These are phyloP conservation scores for Erodium trifolium DNA, from an alignment of 441 rosid genomes.

Conservation along the genomic window DNA sequence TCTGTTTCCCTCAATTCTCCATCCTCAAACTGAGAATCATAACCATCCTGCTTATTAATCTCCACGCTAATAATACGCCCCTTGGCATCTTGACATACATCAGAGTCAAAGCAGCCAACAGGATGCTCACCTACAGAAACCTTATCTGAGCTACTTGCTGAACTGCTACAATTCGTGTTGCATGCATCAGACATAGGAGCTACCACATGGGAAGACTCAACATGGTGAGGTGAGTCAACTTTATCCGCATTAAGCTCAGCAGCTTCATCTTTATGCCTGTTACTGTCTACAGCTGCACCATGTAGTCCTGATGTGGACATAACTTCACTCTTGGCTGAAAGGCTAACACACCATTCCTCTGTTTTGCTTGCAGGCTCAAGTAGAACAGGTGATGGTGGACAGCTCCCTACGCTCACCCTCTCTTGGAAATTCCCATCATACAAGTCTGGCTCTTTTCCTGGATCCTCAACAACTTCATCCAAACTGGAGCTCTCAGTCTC, in stretches of 20 bases:
- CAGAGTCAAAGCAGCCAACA: conserved; percentile 21
- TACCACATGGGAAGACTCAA: conserved; percentile 12
- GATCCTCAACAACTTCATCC: conserved; percentile 12
- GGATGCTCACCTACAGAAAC: conserved; percentile 15
- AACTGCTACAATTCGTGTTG: conserved; percentile 13
- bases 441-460: conserved; percentile 8
- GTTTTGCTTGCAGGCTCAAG: conserved; percentile 18
- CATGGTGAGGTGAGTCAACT: conserved; percentile 13
- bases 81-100: conserved; percentile 23
- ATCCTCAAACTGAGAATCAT: conserved; percentile 53
- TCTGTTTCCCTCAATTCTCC: conserved; percentile 55
- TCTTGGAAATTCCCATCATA: conserved; percentile 15
- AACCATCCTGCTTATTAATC: conserved; percentile 32
- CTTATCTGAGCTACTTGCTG: conserved; percentile 15
- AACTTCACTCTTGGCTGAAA: conserved; percentile 13
- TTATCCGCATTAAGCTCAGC: conserved; percentile 9
- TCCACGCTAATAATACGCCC: conserved; percentile 1
- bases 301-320: too few relatives aligned
- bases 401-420: conserved; percentile 9
- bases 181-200: conserved; percentile 10
- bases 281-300: conserved; percentile 10
- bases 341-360: conserved; percentile 13
- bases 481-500: conserved; percentile 7
- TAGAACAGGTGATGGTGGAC: conserved; percentile 9
- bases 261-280: conserved; percentile 11